Evolutionary conservation across 306 rosid genomes (phyloP).

Genomic region (Canavalia ensiformis): DNA sequence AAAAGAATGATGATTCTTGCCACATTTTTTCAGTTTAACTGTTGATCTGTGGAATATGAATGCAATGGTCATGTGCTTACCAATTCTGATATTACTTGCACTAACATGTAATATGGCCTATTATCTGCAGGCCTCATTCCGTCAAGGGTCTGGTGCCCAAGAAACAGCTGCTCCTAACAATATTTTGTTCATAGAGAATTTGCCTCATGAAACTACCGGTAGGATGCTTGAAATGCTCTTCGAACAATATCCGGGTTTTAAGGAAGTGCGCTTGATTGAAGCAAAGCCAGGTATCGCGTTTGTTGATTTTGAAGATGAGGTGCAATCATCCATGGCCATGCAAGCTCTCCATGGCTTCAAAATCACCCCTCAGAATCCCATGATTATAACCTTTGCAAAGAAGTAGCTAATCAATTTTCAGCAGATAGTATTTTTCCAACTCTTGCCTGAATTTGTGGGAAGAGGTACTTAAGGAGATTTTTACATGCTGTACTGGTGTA

Average conservation of each 20-base stretch:
- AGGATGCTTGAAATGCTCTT: constrained; percentile 95
- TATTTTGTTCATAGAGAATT: constrained; percentile 92
- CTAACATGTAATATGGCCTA: constrained; percentile 18
- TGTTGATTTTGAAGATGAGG: constrained; percentile 91
- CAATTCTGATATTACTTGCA: constrained; percentile 14
- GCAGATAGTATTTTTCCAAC: constrained; percentile 23
- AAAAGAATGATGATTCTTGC: background rate
- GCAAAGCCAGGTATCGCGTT: constrained; percentile 99
- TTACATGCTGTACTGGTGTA: constrained; percentile 44
- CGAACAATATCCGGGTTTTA: constrained; percentile 95
- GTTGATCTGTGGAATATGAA: background rate
- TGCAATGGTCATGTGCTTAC: background rate
- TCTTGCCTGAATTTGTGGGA: constrained; percentile 31
- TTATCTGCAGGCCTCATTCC: constrained; percentile 71
- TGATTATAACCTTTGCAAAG: constrained; percentile 88
- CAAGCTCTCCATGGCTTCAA: constrained; percentile 95
- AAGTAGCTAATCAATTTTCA: constrained; percentile 59
- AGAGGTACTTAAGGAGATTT: constrained; percentile 38
- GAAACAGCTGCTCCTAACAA: constrained; percentile 89
- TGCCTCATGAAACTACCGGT: constrained; percentile 88
- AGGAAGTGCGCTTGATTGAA: constrained; percentile 95
- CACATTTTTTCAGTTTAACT: background rate
- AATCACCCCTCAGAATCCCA: constrained; percentile 93
- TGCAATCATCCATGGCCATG: constrained; percentile 96
- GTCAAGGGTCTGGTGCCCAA: constrained; percentile 69